phyloP scores from a whole-genome alignment of 2,329 filamentous ascomycete species.

The Aspergillus udagawae region DNA sequence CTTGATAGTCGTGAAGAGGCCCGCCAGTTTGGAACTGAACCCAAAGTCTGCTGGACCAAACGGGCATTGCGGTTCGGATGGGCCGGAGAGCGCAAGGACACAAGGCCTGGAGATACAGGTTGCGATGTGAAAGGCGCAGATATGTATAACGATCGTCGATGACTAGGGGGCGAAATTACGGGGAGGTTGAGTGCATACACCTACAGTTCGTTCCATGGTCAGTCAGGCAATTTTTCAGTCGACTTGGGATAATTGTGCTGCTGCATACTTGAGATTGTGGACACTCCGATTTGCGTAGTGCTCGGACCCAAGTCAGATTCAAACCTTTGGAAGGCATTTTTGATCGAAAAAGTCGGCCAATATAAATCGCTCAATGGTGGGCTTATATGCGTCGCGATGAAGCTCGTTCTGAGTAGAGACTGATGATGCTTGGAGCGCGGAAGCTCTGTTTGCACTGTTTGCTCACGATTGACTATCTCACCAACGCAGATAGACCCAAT shows the following conservation, averaged over 20 bases:
- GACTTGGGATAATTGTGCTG: neutral
- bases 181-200: conserved; percentile 12
- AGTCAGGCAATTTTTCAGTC: neutral
- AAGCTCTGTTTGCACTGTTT: conserved; percentile 30
- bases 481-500: neutral
- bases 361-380: neutral
- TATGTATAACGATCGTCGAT: conserved; percentile 1
- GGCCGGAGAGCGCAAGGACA: neutral
- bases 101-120: neutral
- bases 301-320: conserved; percentile 16
- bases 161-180: neutral
- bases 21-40: conserved; percentile 9
- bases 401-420: conserved; percentile 3
- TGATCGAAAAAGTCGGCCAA: neutral
- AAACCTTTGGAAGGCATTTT: conserved; percentile 22
- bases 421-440: neutral
- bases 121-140: neutral
- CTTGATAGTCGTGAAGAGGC: conserved; percentile 25
- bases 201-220: conserved; percentile 8
- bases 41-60: neutral
- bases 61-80: neutral
- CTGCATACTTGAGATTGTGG: conserved; percentile 16
- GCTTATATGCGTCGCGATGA: neutral
- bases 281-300: conserved; percentile 12
- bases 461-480: neutral